These are phyloP conservation scores for Datisca glomerata DNA, from an alignment of 306 rosid genomes.

Conservation along the genomic window DNA sequence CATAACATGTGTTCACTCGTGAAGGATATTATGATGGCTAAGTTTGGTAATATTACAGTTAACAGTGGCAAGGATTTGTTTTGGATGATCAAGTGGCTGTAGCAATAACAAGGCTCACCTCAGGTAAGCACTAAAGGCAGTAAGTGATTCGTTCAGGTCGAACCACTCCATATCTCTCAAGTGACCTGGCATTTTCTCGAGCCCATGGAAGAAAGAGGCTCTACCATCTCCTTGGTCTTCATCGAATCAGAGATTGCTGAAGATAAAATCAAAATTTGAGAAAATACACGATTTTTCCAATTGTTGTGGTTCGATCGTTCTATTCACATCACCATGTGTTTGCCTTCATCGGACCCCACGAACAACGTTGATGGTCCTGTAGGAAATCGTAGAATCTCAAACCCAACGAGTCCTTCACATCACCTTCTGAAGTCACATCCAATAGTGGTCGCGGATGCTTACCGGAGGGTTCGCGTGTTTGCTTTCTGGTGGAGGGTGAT, in stretches of 20 bases:
- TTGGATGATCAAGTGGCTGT: constrained; percentile 52
- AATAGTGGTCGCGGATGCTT: no score
- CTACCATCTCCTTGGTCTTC: constrained; percentile 75
- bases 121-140: constrained; percentile 51
- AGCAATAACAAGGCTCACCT: constrained; percentile 66
- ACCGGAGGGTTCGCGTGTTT: no score
- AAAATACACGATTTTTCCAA: constrained; percentile 64
- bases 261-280: constrained; percentile 64
- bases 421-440: no score
- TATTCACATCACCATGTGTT: constrained; percentile 65
- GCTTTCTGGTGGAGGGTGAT: no score
- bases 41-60: constrained; percentile 24
- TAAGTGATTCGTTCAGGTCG: constrained; percentile 55
- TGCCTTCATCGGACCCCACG: constrained; percentile 50
- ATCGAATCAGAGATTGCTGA: constrained; percentile 44
- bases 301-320: constrained; percentile 65
- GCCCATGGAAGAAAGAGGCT: constrained; percentile 69
- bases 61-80: constrained; percentile 18
- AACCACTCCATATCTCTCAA: constrained; percentile 81
- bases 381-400: constrained; percentile 77
- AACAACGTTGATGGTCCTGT: constrained; percentile 74
- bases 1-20: constrained; percentile 83
- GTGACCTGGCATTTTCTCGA: constrained; percentile 72
- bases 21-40: constrained; percentile 56
- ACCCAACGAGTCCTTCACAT: no score